Conservation (phyloP, 2,329 filamentous ascomycete genomes). For the Colletotrichum abscissum region DNA sequence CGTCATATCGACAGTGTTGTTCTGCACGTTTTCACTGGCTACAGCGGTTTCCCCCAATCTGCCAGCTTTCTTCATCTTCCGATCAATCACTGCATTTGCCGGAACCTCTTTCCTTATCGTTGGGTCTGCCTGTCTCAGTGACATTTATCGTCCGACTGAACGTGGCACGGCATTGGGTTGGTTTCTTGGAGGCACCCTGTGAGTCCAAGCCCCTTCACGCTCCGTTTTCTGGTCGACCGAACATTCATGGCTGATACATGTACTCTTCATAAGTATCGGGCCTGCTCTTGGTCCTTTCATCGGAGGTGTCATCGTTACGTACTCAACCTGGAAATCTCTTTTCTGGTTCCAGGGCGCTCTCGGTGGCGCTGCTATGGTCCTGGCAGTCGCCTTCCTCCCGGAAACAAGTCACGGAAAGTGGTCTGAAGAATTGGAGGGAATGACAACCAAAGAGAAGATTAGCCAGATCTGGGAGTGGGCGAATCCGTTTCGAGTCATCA, state of each 20-base stretch:
- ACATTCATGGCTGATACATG: neutral
- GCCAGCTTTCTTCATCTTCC: conserved; percentile 74
- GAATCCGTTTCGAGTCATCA: conserved; percentile 73
- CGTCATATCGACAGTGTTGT: conserved; percentile 52
- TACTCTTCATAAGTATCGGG: conserved; percentile 55
- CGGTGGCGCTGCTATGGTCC: conserved; percentile 64
- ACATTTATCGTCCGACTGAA: conserved; percentile 69
- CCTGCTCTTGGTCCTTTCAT: conserved; percentile 73
- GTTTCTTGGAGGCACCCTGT: conserved; percentile 73
- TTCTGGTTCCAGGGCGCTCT: conserved; percentile 78
- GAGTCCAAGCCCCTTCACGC: neutral
- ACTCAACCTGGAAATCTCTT: conserved; percentile 73
- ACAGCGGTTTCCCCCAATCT: conserved; percentile 76
- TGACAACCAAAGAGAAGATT: conserved; percentile 60
- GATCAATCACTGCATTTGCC: conserved; percentile 76
- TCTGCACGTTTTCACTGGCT: conserved; percentile 72
- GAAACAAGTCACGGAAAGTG: conserved; percentile 76
- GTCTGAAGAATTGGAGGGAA: conserved; percentile 69
- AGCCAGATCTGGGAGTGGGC: conserved; percentile 56
- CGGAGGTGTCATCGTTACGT: conserved; percentile 77
- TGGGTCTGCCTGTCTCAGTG: conserved; percentile 70
- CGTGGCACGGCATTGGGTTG: conserved; percentile 74
- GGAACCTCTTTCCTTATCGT: conserved; percentile 76
- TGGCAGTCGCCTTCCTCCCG: conserved; percentile 70
- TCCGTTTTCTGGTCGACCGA: neutral